These are phyloP conservation scores for Phoenix roebelenii DNA, from an alignment of 176 grass and related monocot genomes.

Conservation along the genomic window DNA sequence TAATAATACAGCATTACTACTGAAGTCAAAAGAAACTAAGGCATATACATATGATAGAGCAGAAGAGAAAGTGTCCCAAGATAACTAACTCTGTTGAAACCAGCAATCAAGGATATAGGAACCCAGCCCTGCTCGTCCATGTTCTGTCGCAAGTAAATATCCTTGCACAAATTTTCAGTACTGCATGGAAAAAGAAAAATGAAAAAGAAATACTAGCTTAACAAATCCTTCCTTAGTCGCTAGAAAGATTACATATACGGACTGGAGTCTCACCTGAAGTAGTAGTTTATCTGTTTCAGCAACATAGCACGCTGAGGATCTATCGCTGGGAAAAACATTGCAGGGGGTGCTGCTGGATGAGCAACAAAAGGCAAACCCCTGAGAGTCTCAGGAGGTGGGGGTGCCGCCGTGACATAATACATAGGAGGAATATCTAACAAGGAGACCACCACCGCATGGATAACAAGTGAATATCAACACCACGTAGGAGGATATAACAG, in stretches of 20 bases:
- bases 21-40: too few relatives aligned
- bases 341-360: constrained; percentile 35
- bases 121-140: constrained; percentile 97
- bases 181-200: constrained; percentile 34
- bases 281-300: constrained; percentile 74
- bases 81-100: constrained; percentile 54
- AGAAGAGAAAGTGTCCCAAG: too few relatives aligned
- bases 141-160: constrained; percentile 52
- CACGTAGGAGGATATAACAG: too few relatives aligned
- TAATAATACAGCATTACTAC: too few relatives aligned
- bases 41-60: too few relatives aligned
- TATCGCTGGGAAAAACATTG: constrained; percentile 30
- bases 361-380: constrained; percentile 39
- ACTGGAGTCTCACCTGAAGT: constrained; percentile 58
- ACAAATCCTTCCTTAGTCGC: too few relatives aligned
- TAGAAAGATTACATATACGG: too few relatives aligned
- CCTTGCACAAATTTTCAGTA: constrained; percentile 79
- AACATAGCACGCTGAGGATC: constrained; percentile 34
- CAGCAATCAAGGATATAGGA: constrained; percentile 62
- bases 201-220: constrained; percentile 6
- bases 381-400: constrained; percentile 30
- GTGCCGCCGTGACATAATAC: constrained; percentile 34
- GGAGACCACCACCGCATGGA: not conserved
- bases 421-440: constrained; percentile 49
- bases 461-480: too few relatives aligned